These are phyloP conservation scores for Nakazawaea holstii DNA, from an alignment of 805 yeast species.

Conservation along the genomic window DNA sequence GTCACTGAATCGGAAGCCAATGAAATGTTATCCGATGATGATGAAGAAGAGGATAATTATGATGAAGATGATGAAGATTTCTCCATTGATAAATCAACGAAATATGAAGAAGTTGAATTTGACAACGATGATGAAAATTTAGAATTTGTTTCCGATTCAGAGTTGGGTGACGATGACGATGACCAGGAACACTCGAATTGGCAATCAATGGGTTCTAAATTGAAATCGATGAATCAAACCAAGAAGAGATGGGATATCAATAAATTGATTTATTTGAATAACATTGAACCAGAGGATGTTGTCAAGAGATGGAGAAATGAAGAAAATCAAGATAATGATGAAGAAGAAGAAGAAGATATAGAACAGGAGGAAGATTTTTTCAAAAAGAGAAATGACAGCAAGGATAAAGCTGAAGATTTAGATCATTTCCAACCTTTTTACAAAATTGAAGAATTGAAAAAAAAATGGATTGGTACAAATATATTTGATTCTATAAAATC, in stretches of 20 bases:
- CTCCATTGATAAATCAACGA: constrained; percentile 25
- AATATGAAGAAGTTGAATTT: constrained; percentile 45
- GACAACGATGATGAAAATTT: constrained; percentile 30
- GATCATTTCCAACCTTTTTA: constrained; percentile 32
- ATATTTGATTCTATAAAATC: constrained; percentile 36
- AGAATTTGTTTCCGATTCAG: constrained; percentile 51
- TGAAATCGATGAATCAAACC: constrained; percentile 41
- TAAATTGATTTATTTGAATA: constrained; percentile 73
- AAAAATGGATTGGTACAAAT: constrained; percentile 35
- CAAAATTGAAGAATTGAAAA: constrained; percentile 34
- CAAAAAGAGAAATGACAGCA: constrained; percentile 38
- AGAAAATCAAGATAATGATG: constrained; percentile 35
- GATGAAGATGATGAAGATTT: constrained; percentile 33
- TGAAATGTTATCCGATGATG: constrained; percentile 35
- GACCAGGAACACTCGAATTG: constrained; percentile 32
- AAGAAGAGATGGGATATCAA: constrained; percentile 72
- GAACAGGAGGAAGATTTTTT: constrained; percentile 54
- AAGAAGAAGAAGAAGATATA: constrained; percentile 32
- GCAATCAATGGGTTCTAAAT: constrained; percentile 51
- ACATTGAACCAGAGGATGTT: constrained; percentile 69
- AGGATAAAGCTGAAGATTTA: constrained; percentile 23
- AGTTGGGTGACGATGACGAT: constrained; percentile 37
- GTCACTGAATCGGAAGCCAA: constrained; percentile 40
- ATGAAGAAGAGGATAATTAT: constrained; percentile 31
- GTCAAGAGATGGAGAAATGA: constrained; percentile 66